Percentiles rank a stretch among this genome's conserved stretches.
These are phyloP conservation scores for Aspergillus fijiensis DNA, from an alignment of 2,329 filamentous ascomycete genomes.

Conservation along the genomic window DNA sequence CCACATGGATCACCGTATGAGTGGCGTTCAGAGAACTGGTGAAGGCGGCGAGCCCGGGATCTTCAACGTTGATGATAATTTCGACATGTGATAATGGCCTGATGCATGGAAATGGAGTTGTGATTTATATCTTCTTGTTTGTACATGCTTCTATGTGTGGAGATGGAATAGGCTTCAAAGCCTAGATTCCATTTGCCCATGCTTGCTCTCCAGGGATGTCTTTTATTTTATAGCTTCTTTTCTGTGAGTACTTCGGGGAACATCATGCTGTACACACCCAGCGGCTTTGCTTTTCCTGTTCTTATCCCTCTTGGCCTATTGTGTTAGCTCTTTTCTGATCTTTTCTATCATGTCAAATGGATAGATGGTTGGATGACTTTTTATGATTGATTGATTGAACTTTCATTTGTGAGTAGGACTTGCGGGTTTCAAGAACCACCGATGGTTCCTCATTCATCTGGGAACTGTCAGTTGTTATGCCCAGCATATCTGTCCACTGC, in stretches of 20 bases:
- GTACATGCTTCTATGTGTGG: conserved; percentile 32
- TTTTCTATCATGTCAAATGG: conserved; percentile 8
- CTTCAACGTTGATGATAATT: conserved; percentile 47
- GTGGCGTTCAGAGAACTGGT: conserved; percentile 42
- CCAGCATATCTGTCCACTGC: conserved; percentile 9
- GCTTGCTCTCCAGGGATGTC: not conserved
- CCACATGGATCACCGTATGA: conserved; percentile 43
- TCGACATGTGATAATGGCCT: conserved; percentile 46
- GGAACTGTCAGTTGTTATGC: conserved; percentile 11
- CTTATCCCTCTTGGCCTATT: conserved; percentile 10
- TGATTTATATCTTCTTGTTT: conserved; percentile 26
- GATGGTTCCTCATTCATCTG: conserved; percentile 3
- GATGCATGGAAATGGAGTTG: conserved; percentile 41
- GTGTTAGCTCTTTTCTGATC: conserved; percentile 5
- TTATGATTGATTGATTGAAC: conserved; percentile 3
- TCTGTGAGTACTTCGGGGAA: not conserved
- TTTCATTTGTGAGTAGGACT: conserved; percentile 4
- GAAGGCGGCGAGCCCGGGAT: conserved; percentile 41
- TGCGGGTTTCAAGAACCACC: not conserved
- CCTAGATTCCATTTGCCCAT: conserved; percentile 14
- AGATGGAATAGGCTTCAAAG: conserved; percentile 18
- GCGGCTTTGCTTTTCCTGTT: conserved; percentile 9
- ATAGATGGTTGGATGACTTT: conserved; percentile 9
- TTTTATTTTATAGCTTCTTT: not conserved
- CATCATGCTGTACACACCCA: not conserved